These are phyloP conservation scores for Euphorbia celastroides DNA, from an alignment of 441 rosid genomes.

Conservation along the genomic window DNA sequence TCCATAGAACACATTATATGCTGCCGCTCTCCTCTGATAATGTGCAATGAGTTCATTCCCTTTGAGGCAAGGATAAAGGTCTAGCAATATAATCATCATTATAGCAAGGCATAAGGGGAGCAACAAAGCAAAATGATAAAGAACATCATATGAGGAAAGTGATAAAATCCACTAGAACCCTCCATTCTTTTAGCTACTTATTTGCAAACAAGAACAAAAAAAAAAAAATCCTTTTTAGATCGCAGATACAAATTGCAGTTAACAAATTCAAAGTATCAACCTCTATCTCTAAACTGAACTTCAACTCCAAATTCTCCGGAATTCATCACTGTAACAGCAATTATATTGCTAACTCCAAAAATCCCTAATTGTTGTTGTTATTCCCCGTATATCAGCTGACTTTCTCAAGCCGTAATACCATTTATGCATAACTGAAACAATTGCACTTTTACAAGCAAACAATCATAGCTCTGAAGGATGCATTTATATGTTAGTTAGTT, in stretches of 20 bases:
- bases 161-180: neutral
- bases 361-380: neutral
- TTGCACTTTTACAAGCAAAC: neutral
- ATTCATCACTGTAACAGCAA: neutral
- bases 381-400: neutral
- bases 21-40: slow-evolving; percentile 75
- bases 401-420: neutral
- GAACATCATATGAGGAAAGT: neutral
- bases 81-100: slow-evolving; percentile 21
- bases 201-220: neutral
- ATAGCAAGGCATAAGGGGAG: slow-evolving; percentile 15
- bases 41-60: slow-evolving; percentile 28
- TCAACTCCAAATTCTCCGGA: neutral
- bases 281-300: neutral
- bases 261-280: neutral
- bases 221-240: neutral
- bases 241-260: neutral
- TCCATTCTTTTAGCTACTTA: neutral
- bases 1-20: slow-evolving; percentile 79
- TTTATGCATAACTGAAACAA: neutral
- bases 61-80: slow-evolving; percentile 15
- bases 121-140: neutral
- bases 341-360: neutral
- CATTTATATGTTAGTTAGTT: too few relatives aligned
- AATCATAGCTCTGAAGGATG: neutral